Conservation (phyloP, 192 early-diverging fungal species). For the Podila epicladia region DNA sequence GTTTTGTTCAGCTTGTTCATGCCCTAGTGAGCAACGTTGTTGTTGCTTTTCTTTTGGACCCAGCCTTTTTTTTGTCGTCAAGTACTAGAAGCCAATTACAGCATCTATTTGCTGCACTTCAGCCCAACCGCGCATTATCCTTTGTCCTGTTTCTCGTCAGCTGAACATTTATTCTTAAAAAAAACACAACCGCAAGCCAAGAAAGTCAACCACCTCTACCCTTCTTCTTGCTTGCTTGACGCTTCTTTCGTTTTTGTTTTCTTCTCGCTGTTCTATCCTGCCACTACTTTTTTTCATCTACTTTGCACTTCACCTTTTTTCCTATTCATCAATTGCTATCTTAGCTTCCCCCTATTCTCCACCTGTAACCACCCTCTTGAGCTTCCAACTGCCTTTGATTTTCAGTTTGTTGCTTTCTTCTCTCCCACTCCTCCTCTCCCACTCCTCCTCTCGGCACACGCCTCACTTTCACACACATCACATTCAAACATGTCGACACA, state of each 20-base stretch:
- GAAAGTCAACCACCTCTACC: neutral
- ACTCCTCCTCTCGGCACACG: neutral
- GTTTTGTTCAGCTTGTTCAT: neutral
- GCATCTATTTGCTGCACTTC: neutral
- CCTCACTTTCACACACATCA: slow-evolving; percentile 1
- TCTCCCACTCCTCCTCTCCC: neutral
- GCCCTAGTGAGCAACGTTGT: no score
- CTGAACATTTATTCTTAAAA: neutral
- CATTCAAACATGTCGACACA: slow-evolving; percentile 20
- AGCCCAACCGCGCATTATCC: slow-evolving; percentile 1
- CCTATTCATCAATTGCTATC: neutral
- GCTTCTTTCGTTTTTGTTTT: neutral
- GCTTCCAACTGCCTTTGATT: no score
- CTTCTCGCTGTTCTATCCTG: slow-evolving; percentile 6
- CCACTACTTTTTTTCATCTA: neutral
- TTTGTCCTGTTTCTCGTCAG: slow-evolving; percentile 6
- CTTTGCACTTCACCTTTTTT: neutral
- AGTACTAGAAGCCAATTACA: neutral
- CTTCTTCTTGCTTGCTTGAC: neutral
- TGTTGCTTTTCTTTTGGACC: neutral
- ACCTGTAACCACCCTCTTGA: neutral
- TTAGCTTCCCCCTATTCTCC: neutral
- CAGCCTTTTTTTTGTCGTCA: neutral
- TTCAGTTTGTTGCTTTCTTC: neutral
- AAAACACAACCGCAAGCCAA: neutral